Percentiles rank a stretch among this genome's conserved stretches.
Conservation (phyloP, 1,284 basidiomycete species). For the Neolentinus lepideus region DNA sequence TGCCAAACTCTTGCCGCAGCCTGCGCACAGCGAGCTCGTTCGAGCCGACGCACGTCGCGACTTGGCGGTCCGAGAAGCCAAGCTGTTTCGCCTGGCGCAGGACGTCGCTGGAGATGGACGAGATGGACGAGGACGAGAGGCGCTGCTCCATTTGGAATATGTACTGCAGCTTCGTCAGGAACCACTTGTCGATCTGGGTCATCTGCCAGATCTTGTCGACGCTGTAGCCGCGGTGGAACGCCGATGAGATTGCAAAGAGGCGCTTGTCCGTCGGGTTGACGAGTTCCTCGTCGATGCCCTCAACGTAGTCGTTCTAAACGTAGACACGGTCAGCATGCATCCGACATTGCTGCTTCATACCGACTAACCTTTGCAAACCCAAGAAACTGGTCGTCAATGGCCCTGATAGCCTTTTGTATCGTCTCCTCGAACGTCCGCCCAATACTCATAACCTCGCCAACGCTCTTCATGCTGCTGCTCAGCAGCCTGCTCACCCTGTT, state of each 20-base stretch:
- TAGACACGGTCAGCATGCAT: constrained; percentile 4
- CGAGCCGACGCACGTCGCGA: constrained; percentile 76
- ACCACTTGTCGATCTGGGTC: constrained; percentile 98
- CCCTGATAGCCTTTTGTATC: constrained; percentile 95
- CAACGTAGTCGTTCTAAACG: constrained; percentile 80
- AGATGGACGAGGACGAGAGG: constrained; percentile 64
- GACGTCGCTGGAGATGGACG: constrained; percentile 58
- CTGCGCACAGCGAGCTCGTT: constrained; percentile 87
- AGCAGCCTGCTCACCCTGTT: constrained; percentile 82
- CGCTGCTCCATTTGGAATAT: constrained; percentile 77
- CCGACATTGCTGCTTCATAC: neutral
- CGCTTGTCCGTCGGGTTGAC: constrained; percentile 88
- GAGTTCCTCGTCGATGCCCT: constrained; percentile 83
- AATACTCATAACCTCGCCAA: constrained; percentile 99
- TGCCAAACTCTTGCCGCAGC: constrained; percentile 77
- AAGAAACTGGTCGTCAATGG: constrained; percentile 91
- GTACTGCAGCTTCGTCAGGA: constrained; percentile 83
- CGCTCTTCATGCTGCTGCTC: constrained; percentile 97
- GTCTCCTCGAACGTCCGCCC: constrained; percentile 98
- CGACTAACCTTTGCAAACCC: constrained; percentile 80
- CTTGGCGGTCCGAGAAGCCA: constrained; percentile 93
- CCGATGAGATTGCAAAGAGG: constrained; percentile 86
- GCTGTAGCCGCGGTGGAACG: constrained; percentile 85
- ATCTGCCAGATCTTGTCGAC: constrained; percentile 96
- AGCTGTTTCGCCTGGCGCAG: constrained; percentile 89